Percentiles rank a stretch among this genome's conserved stretches.
These are phyloP conservation scores for Cercophora sp. DNA, from an alignment of 495 filamentous ascomycete species.

Conservation along the genomic window DNA sequence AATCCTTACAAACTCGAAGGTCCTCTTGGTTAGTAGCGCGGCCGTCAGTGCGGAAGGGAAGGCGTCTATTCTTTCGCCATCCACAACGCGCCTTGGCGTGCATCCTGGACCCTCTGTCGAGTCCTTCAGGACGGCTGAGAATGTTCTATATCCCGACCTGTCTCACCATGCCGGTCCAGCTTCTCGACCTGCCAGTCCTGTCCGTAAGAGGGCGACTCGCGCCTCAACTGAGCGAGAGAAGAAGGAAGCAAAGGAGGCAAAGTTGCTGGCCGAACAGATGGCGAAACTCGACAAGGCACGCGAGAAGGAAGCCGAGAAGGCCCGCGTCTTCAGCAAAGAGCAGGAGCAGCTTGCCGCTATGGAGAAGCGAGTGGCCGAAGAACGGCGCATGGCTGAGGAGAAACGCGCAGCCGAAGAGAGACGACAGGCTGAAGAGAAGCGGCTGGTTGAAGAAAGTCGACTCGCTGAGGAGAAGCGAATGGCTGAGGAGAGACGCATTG, in stretches of 20 bases:
- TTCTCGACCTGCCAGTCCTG: constrained; percentile 34
- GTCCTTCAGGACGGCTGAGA: constrained; percentile 32
- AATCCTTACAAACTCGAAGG: constrained; percentile 79
- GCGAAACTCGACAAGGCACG: constrained; percentile 54
- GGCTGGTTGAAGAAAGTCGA: too few species aligned
- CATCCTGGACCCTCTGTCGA: constrained; percentile 36
- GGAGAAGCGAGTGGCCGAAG: constrained; percentile 38
- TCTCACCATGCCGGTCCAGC: constrained; percentile 31
- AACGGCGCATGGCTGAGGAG: too few species aligned
- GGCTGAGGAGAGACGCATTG: too few species aligned
- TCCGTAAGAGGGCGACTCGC: constrained; percentile 54
- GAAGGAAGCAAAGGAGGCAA: constrained; percentile 45
- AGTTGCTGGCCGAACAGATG: constrained; percentile 45
- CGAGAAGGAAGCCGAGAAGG: constrained; percentile 51
- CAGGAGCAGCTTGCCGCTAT: constrained; percentile 49
- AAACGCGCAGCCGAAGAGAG: too few species aligned
- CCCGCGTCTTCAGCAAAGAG: constrained; percentile 12
- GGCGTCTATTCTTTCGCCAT: constrained; percentile 47
- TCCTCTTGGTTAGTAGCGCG: constrained; percentile 75
- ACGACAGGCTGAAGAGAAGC: too few species aligned
- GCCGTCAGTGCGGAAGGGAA: constrained; percentile 73
- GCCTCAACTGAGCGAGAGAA: constrained; percentile 69
- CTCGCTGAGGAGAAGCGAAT: too few species aligned
- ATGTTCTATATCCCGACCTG: constrained; percentile 43
- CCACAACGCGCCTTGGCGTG: constrained; percentile 32